Conservation (phyloP, 805 yeast genomes). For the Pichia membranifaciens region DNA sequence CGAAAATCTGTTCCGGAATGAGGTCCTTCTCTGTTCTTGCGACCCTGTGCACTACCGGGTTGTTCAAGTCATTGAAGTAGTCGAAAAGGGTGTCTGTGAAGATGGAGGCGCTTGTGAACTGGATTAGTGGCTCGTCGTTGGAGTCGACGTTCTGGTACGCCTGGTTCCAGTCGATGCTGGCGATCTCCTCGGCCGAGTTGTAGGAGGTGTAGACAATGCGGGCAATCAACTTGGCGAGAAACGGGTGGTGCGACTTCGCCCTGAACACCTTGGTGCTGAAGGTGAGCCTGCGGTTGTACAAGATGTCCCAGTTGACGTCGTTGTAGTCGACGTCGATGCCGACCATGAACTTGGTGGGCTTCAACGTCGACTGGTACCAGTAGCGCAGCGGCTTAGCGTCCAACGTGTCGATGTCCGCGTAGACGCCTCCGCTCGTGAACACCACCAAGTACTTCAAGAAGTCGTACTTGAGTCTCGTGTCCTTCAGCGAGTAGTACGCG, state of each 20-base stretch:
- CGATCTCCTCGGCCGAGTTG: conserved; percentile 22
- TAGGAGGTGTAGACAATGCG: conserved; percentile 27
- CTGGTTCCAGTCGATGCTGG: conserved; percentile 26
- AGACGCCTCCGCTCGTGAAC: conserved; percentile 53
- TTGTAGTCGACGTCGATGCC: conserved; percentile 30
- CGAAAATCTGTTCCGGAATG: conserved; percentile 22
- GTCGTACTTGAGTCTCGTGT: conserved; percentile 45
- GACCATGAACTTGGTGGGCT: conserved; percentile 23
- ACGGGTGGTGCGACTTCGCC: conserved; percentile 32
- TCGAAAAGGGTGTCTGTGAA: conserved; percentile 32
- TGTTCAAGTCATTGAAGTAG: conserved; percentile 24
- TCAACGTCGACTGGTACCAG: conserved; percentile 25
- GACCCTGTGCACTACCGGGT: conserved; percentile 27
- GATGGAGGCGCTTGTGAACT: conserved; percentile 32
- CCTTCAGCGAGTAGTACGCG: conserved; percentile 45
- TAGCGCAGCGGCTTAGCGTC: conserved; percentile 41
- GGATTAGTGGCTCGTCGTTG: conserved; percentile 30
- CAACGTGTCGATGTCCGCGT: conserved; percentile 56
- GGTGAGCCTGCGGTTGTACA: conserved; percentile 30
- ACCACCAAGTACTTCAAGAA: conserved; percentile 49
- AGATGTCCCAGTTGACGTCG: conserved; percentile 27
- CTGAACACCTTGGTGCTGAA: conserved; percentile 26
- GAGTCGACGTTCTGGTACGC: conserved; percentile 28
- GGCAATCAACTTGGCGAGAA: conserved; percentile 29
- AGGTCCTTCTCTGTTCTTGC: conserved; percentile 29